Evolutionary conservation across 2,329 filamentous ascomycete genomes (phyloP).

Genomic region (Zymoseptoria passerinii): DNA sequence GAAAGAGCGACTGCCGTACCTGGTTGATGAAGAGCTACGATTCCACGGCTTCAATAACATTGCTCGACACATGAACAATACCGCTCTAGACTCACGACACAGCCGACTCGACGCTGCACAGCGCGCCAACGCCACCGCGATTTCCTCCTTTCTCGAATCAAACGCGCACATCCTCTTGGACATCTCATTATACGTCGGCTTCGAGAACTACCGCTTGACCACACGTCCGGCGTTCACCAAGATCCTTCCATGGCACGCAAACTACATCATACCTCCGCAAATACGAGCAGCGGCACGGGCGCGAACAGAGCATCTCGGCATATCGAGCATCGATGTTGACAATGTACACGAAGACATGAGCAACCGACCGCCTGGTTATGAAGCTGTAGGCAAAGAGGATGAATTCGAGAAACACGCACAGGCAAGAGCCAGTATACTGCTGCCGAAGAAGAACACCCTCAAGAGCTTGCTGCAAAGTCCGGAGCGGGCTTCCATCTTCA

Average conservation of each 20-base stretch:
- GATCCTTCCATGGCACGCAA: constrained; percentile 76
- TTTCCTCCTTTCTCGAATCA: constrained; percentile 54
- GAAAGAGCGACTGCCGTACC: constrained; percentile 22
- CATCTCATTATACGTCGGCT: constrained; percentile 82
- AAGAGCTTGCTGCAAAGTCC: constrained; percentile 55
- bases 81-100: constrained; percentile 10
- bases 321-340: constrained; percentile 40
- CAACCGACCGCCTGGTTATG: constrained; percentile 22
- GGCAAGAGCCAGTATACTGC: constrained; percentile 41
- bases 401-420: constrained; percentile 28
- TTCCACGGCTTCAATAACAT: constrained; percentile 55
- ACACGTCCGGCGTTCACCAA: constrained; percentile 74
- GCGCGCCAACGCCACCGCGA: constrained; percentile 35
- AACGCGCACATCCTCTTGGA: constrained; percentile 73
- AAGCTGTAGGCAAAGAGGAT: constrained; percentile 24
- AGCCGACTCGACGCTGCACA: constrained; percentile 1
- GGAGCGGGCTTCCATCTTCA: constrained; percentile 65
- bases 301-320: constrained; percentile 50
- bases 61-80: constrained; percentile 44
- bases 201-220: constrained; percentile 69
- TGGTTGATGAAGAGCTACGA: constrained; percentile 49
- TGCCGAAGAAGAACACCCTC: constrained; percentile 51
- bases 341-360: constrained; percentile 33
- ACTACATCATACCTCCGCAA: constrained; percentile 73
- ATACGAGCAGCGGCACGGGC: constrained; percentile 62